Base-by-base conservation (phyloP, 2,329 filamentous ascomycete genomes). In the Fusarium illudens region DNA sequence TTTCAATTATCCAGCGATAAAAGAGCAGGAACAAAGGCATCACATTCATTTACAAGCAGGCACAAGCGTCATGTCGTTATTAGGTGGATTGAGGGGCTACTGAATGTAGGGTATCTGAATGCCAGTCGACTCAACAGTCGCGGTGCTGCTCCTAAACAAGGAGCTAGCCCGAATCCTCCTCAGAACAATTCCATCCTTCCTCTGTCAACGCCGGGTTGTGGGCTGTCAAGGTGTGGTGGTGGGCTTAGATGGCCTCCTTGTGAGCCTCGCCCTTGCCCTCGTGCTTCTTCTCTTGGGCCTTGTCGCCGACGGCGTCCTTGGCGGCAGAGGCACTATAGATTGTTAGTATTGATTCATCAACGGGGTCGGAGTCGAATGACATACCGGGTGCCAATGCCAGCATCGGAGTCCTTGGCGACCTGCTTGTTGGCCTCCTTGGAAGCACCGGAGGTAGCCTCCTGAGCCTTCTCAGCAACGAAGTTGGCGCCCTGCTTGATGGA, bases 351-450 rank as follows among this genome's bases (percentile, higher is more conserved):
- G 13, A n/a, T 4, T 1, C 4, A 8, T 11, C 5, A 13, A 10
- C n/a, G 17, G 22, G 10, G 17, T 5, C 22, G 6, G 20, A n/a
- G 10, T 11, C 20, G 27, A 4, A 3, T 37, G 49, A 42, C 80
- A 73, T 78, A 84, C 82, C 89, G 88, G 76, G 85, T 88, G 75
- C 80, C 76, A 60, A 88, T 6, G 71, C 71, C 68, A 65, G 83
- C 83, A 75, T 89, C 80, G 77, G 71, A 78, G 76, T 88, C 87
- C 85, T 91, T 90, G 78, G 89, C 89, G 70, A 88, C 84, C 70
- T 84, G 76, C 86, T 91, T 90, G 86, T 91, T 91, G 82, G 82
- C 82, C 82, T 90, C 88, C 87, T 91, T 91, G 81, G 84, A 87
- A 65, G 85, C 81, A 70, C 84, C 83, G 65, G 82, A 81, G 67